Evolutionary conservation across 2,329 filamentous ascomycete genomes (phyloP), one percentile per base, ranked within the genome.

Genomic region (Eutypa lata): DNA sequence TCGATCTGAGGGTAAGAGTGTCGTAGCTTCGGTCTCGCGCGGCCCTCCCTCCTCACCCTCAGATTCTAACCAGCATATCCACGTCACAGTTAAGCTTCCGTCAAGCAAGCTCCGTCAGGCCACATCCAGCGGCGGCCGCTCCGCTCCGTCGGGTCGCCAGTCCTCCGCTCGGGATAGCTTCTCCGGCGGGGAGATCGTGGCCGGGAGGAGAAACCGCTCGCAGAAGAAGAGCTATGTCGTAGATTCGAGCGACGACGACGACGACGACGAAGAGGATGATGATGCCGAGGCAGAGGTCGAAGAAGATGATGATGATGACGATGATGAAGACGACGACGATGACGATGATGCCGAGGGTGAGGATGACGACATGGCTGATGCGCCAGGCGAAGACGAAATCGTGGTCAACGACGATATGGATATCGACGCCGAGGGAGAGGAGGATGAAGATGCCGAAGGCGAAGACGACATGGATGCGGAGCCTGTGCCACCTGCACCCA

Each of bases 201-300:
- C 74, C 24, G 76, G 77, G 37, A 80, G 79, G 60, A 74, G 81
- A 47, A 81, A 78, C 53, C 76, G 80, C 8, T 78, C 77, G 6
- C 75, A 73, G 18, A 81, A 82, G 69, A 84, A 83, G 69, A 83
- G 76, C 59, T 84, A 84, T 51, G 78, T 83, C 35, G 78, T 85
- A 22, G 81, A 83, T 56, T 81, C 78, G 37, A 74, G 73, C 57
- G 71, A 69, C 8, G 73, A 74, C 31, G 72, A 71, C 16, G 67
- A 66, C 16, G 74, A 78, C 33, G 67, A 72, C 33, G n/a, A n/a
- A n/a, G 74, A 70, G 6, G 73, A 75, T 31, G 71, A 70, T 13
- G 73, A 73, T 26, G 72, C 69, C 13, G 73, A 76, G 18, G 73
- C 71, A 3, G 68, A 71, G 31, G 66, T 61, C 21, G 71, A 71